These are phyloP conservation scores for Hypoxylon trugodes DNA, from an alignment of 495 filamentous ascomycete genomes.

Conservation along the genomic window DNA sequence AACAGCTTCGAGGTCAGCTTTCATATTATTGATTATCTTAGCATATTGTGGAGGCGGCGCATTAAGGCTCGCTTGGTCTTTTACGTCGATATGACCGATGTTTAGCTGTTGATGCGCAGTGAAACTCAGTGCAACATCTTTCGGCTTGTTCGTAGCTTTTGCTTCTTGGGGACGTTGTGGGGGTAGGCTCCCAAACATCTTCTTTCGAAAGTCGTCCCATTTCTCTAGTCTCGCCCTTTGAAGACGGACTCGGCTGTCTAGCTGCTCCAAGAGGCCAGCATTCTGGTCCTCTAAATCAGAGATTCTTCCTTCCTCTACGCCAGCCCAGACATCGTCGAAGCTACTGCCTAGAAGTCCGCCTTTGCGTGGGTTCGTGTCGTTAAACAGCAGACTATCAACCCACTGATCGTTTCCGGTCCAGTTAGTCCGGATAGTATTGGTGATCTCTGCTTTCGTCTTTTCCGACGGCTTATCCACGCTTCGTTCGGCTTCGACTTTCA, in stretches of 20 bases:
- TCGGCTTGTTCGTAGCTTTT: slow-evolving; percentile 40
- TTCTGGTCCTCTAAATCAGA: slow-evolving; percentile 57
- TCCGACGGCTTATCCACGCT: slow-evolving; percentile 44
- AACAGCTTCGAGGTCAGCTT: slow-evolving; percentile 48
- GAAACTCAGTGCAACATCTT: slow-evolving; percentile 58
- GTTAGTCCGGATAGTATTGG: slow-evolving; percentile 67
- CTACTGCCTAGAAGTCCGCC: slow-evolving; percentile 70
- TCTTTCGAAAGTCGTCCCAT: slow-evolving; percentile 75
- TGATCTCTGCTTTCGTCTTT: slow-evolving; percentile 51
- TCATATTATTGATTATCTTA: slow-evolving; percentile 52
- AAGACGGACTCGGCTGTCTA: slow-evolving; percentile 66
- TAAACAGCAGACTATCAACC: slow-evolving; percentile 71
- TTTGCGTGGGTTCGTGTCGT: slow-evolving; percentile 63
- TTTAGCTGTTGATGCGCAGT: slow-evolving; percentile 54
- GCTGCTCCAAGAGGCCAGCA: slow-evolving; percentile 63
- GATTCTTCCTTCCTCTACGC: slow-evolving; percentile 63
- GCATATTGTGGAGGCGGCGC: slow-evolving; percentile 51
- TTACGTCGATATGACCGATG: slow-evolving; percentile 32
- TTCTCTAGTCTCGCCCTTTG: slow-evolving; percentile 71
- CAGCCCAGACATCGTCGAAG: slow-evolving; percentile 73
- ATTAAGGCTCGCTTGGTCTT: slow-evolving; percentile 7
- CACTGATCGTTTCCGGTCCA: slow-evolving; percentile 79
- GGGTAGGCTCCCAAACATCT: slow-evolving; percentile 51
- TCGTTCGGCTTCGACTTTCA: slow-evolving; percentile 35
- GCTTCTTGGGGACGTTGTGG: slow-evolving; percentile 22